Evolutionary conservation across 2,329 filamentous ascomycete genomes (phyloP).

Genomic region (Escovopsis sp.): DNA sequence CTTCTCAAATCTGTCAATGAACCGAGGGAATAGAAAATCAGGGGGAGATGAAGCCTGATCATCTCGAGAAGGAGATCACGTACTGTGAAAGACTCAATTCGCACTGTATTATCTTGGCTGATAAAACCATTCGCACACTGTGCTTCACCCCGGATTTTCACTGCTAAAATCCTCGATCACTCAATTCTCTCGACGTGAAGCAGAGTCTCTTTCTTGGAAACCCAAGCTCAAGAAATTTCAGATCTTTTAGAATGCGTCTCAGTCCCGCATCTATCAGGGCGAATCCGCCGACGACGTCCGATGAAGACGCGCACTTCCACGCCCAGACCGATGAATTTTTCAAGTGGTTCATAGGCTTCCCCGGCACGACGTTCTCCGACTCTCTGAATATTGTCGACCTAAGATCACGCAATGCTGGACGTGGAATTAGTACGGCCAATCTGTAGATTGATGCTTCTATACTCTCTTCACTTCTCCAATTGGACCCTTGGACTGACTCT

Average conservation of each 20-base stretch:
- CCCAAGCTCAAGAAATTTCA: not conserved
- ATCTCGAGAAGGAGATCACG: no score
- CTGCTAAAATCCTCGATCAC: no score
- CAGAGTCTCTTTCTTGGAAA: not conserved
- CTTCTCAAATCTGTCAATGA: no score
- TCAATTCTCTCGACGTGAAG: no score
- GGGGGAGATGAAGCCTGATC: no score
- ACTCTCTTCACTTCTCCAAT: no score
- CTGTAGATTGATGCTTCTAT: no score
- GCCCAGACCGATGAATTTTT: constrained; percentile 31
- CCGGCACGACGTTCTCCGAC: constrained; percentile 38
- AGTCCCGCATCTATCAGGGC: no score
- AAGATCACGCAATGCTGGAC: constrained; percentile 33
- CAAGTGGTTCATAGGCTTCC: constrained; percentile 36
- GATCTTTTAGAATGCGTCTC: not conserved
- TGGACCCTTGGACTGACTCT: constrained; percentile 2
- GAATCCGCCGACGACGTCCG: not conserved
- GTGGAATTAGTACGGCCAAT: constrained; percentile 33
- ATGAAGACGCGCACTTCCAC: constrained; percentile 22
- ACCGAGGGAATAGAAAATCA: not conserved
- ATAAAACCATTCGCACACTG: no score
- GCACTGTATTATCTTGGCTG: not conserved
- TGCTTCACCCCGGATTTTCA: no score
- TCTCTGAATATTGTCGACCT: constrained; percentile 39
- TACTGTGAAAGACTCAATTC: no score